A percentile compares a stretch with the other conserved stretches of the same genome.
Evolutionary conservation across 768 basidiomycete genomes (phyloP).

Genomic region (Leccinum longicurvipes): DNA sequence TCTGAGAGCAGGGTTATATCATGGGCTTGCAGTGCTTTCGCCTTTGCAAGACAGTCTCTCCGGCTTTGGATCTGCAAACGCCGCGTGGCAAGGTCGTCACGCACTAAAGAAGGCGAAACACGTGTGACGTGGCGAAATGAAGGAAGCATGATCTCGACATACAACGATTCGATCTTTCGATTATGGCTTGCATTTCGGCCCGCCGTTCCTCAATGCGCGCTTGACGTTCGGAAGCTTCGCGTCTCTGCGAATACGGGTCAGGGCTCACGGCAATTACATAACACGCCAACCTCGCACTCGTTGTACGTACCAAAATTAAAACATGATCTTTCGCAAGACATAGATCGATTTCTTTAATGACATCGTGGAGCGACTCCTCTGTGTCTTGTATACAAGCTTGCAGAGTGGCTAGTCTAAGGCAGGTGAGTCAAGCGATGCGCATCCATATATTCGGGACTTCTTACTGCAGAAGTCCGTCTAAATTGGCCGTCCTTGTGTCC

Average conservation of each 20-base stretch:
- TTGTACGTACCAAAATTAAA: conserved; percentile 39
- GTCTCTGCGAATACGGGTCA: conserved; percentile 44
- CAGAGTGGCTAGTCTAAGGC: conserved; percentile 47
- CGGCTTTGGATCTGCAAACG: conserved; percentile 44
- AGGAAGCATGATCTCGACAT: conserved; percentile 26
- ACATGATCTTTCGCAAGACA: conserved; percentile 41
- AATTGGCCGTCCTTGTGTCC: conserved; percentile 48
- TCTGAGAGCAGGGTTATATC: conserved; percentile 26
- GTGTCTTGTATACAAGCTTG: conserved; percentile 53
- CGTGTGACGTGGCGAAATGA: conserved; percentile 17
- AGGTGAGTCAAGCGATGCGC: not conserved
- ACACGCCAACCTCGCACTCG: conserved; percentile 3
- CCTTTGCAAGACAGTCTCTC: conserved; percentile 44
- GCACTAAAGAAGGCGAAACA: conserved; percentile 34
- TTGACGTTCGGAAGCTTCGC: conserved; percentile 66
- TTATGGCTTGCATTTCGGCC: conserved; percentile 39
- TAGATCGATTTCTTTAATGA: conserved; percentile 46
- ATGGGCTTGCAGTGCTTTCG: conserved; percentile 37
- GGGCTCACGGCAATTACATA: conserved; percentile 27
- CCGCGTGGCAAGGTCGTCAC: conserved; percentile 40
- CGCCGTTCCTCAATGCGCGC: conserved; percentile 50
- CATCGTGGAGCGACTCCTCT: conserved; percentile 45
- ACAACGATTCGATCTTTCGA: conserved; percentile 47
- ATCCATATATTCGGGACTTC: conserved; percentile 21
- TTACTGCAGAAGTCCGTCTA: conserved; percentile 72